phyloP scores from a whole-genome alignment of 305 asterid genomes.

The Fraxinus xanthoxyloides region DNA sequence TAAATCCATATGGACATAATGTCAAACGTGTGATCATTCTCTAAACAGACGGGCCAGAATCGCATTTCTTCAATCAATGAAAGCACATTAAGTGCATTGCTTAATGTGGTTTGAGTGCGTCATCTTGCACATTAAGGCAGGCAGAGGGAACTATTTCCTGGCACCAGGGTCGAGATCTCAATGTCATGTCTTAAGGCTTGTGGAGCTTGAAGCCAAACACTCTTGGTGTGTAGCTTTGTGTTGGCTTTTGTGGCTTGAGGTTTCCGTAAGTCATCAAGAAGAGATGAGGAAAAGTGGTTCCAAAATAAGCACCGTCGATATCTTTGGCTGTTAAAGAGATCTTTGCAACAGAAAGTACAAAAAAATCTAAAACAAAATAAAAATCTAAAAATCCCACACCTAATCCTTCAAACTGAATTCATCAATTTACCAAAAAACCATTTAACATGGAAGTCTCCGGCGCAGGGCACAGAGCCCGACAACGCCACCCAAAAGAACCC shows the following conservation, averaged over 20 bases:
- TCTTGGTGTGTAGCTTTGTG: slow-evolving; percentile 55
- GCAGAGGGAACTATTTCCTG: slow-evolving; percentile 28
- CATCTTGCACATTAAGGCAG: slow-evolving; percentile 23
- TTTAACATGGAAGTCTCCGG: background rate
- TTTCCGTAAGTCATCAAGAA: slow-evolving; percentile 65
- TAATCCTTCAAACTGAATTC: background rate
- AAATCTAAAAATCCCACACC: background rate
- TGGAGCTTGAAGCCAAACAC: slow-evolving; percentile 73
- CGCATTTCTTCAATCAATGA: slow-evolving; percentile 33
- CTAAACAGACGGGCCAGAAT: slow-evolving; percentile 24
- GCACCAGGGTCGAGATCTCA: slow-evolving; percentile 26
- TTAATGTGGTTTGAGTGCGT: slow-evolving; percentile 16
- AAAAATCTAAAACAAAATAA: background rate
- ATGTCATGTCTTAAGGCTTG: slow-evolving; percentile 37
- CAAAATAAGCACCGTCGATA: slow-evolving; percentile 64
- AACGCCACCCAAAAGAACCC: background rate
- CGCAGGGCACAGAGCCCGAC: background rate
- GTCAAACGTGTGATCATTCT: slow-evolving; percentile 18
- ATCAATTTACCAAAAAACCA: background rate
- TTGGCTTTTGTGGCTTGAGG: slow-evolving; percentile 58
- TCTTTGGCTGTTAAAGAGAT: slow-evolving; percentile 46
- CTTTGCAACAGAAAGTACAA: background rate
- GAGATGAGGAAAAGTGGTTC: slow-evolving; percentile 69
- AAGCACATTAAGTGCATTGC: slow-evolving; percentile 16
- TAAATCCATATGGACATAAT: slow-evolving; percentile 4